Conservation (phyloP, 2,329 filamentous ascomycete species). For the Byssochlamys sp. region DNA sequence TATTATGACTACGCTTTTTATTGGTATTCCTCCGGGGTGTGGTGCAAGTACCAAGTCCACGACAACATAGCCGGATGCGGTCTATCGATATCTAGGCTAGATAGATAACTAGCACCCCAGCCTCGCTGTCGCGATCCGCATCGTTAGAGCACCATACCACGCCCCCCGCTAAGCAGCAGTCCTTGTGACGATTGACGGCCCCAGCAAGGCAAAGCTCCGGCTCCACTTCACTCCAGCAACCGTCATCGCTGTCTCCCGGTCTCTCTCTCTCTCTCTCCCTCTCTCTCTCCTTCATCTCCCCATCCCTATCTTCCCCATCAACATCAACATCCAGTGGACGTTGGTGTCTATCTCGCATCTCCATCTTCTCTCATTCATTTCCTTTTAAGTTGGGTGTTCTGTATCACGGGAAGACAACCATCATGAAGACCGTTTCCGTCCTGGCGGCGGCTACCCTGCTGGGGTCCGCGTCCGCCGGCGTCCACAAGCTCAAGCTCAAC, state of each 20-base stretch:
- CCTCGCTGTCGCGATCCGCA: no score
- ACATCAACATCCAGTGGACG: slow-evolving; percentile 6
- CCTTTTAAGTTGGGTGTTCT: neutral
- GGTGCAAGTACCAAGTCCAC: neutral
- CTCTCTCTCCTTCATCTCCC: slow-evolving; percentile 19
- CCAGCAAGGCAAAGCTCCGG: neutral
- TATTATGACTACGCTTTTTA: neutral
- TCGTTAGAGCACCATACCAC: no score
- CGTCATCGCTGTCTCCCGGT: slow-evolving; percentile 11
- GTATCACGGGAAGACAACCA: slow-evolving; percentile 10
- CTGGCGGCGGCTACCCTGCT: slow-evolving; percentile 70
- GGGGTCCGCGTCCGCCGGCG: slow-evolving; percentile 70
- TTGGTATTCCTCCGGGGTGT: neutral
- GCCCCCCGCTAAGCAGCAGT: neutral
- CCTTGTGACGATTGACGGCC: neutral
- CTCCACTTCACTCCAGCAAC: slow-evolving; percentile 5
- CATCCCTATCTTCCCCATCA: slow-evolving; percentile 18
- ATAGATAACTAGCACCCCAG: no score
- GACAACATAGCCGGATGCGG: no score
- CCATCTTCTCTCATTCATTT: neutral
- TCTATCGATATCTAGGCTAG: no score
- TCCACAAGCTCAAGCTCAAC: slow-evolving; percentile 96
- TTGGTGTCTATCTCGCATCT: slow-evolving; percentile 1
- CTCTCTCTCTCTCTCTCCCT: slow-evolving; percentile 5
- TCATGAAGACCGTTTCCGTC: slow-evolving; percentile 79